Evolutionary conservation across 73 alveolate species (phyloP).

Genomic region (Paramecium octaurelia): DNA sequence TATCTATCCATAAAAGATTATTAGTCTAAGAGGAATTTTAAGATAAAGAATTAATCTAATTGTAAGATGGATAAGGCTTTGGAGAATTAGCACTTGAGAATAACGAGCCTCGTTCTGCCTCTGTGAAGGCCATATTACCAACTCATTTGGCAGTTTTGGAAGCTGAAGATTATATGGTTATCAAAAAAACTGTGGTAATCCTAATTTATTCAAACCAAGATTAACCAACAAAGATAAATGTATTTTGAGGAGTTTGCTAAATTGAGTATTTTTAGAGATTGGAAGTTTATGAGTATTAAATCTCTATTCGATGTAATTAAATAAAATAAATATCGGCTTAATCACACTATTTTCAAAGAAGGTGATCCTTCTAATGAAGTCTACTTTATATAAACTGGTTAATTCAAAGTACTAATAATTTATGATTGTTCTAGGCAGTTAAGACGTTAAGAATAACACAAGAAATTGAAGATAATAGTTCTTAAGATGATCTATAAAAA

Average conservation of each 20-base stretch:
- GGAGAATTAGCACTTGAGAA: slow-evolving; percentile 59
- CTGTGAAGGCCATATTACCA: not conserved
- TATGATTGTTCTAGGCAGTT: not conserved
- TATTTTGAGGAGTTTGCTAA: slow-evolving; percentile 46
- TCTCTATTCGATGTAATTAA: not conserved
- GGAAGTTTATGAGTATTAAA: slow-evolving; percentile 21
- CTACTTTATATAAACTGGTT: slow-evolving; percentile 3
- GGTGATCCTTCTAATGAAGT: slow-evolving; percentile 46
- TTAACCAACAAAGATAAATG: slow-evolving; percentile 23
- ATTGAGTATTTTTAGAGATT: not conserved
- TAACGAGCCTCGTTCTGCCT: slow-evolving; percentile 58
- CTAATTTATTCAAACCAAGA: not conserved
- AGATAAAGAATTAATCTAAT: slow-evolving; percentile 23
- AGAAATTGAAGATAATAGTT: not conserved
- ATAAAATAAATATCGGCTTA: not conserved
- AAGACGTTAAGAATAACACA: not conserved
- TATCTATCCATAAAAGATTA: not conserved
- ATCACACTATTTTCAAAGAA: slow-evolving; percentile 18
- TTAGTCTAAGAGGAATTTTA: not conserved
- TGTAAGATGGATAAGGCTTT: slow-evolving; percentile 40
- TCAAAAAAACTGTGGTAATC: slow-evolving; percentile 8
- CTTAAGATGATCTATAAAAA: slow-evolving; percentile 4
- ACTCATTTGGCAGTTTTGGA: slow-evolving; percentile 56
- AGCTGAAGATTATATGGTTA: slow-evolving; percentile 41
- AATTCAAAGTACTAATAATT: not conserved